Conservation (phyloP, 2,329 filamentous ascomycete genomes). For the Neopestalotiopsis clavispora region DNA sequence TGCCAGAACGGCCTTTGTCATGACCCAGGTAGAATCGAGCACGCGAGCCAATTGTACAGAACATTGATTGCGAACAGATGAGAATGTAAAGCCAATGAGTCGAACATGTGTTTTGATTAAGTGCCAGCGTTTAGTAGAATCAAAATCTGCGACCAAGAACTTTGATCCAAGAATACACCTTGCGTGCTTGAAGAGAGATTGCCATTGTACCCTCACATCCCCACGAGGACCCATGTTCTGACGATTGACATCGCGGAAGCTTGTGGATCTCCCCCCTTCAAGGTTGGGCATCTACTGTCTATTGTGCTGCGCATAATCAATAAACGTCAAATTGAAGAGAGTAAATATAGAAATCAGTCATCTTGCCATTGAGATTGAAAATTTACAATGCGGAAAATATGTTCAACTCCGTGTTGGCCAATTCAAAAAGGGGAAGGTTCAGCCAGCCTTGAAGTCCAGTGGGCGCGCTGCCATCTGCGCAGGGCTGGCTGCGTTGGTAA, state of each 20-base stretch:
- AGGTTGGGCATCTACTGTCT: background rate
- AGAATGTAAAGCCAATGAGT: background rate
- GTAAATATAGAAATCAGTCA: background rate
- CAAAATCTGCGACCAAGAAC: background rate
- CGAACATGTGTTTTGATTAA: background rate
- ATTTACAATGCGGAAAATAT: background rate
- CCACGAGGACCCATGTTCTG: background rate
- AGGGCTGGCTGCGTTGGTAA: background rate
- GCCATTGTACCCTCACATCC: background rate
- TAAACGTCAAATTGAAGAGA: background rate
- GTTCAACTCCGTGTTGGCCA: background rate
- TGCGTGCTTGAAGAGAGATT: background rate
- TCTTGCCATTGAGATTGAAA: background rate
- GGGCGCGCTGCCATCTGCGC: background rate
- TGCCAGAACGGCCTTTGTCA: background rate
- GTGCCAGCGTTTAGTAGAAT: background rate
- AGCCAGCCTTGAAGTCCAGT: background rate
- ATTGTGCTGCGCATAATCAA: background rate
- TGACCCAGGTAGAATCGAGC: background rate
- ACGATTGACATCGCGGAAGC: background rate
- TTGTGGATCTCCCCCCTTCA: background rate
- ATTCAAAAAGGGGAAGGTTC: background rate
- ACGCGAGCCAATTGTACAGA: background rate
- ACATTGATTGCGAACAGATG: background rate
- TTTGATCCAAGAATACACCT: background rate